Base-by-base conservation (phyloP, 1,284 basidiomycete genomes). In the Psilocybe mexicana region DNA sequence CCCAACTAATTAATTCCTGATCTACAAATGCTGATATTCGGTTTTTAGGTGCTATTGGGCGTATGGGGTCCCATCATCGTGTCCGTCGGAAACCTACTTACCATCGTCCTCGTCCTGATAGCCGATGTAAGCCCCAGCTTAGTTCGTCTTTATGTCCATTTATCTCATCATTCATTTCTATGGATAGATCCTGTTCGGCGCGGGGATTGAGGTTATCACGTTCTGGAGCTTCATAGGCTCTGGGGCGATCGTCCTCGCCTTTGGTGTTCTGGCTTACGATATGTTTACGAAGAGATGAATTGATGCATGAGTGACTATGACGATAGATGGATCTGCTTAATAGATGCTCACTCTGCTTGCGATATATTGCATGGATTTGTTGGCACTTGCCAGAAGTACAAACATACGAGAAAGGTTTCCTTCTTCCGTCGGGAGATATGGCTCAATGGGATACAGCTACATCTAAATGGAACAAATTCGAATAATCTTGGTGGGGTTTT, bases 61-160 rank as follows among this genome's bases (percentile, higher is more conserved):
- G 69, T 89, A 11, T 94, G 91, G 92, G 93, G 93, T 5, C 92
- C 93, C 1, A 85, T 94, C 45, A 81, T 93, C 51, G 85, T 85
- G n/a, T 91, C 90, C 6, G 91, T 94, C 43, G 92, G 91, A 45
- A 90, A 82, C 70, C 79, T 95, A 18, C 78, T 93, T 50, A 94
- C 93, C 6, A 93, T 94, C 63, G 88, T 94, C 28, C 79, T 94
- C 46, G 88, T 92, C 26, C 83, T 91, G 57, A 65, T 90, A 23
- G 86, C 86, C 26, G 92, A 94, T 70, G 75, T 87, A 28, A 65
- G 73, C 68, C 43, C 35, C 18, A 60, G 38, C 43, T 38, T 23
- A 60, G 38, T 23, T 12, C 33, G 6, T 23, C 30, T 7, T n/a
- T 42, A 11, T 50, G 10, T 45, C 28, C 33, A 25, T 25, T 43